Evolutionary conservation across 2,329 filamentous ascomycete genomes (phyloP).

Genomic region (Chalara sp.): DNA sequence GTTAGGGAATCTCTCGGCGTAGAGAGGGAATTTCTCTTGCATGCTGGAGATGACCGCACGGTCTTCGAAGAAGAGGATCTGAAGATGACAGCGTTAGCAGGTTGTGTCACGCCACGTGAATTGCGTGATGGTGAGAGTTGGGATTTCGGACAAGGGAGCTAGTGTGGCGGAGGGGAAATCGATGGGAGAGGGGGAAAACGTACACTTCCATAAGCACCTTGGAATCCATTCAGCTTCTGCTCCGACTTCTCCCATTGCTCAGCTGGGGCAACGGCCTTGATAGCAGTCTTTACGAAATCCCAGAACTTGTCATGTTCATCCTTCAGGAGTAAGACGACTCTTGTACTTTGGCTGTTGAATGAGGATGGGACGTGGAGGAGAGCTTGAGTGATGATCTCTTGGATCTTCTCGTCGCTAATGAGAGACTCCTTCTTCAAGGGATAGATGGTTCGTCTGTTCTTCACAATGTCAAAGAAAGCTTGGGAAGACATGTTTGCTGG

Average conservation of each 20-base stretch:
- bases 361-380: slow-evolving; percentile 67
- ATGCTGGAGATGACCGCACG: slow-evolving; percentile 56
- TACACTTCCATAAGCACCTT: slow-evolving; percentile 69
- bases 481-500: slow-evolving; percentile 14
- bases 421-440: slow-evolving; percentile 56
- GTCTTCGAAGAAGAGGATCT: slow-evolving; percentile 85
- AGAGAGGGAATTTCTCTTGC: slow-evolving; percentile 63
- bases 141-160: not conserved
- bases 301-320: slow-evolving; percentile 84
- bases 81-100: not conserved
- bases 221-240: slow-evolving; percentile 45
- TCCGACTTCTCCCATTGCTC: slow-evolving; percentile 17
- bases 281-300: slow-evolving; percentile 60
- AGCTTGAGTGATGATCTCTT: slow-evolving; percentile 57
- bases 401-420: slow-evolving; percentile 50
- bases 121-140: too few species aligned
- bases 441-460: slow-evolving; percentile 65
- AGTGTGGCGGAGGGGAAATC: not conserved
- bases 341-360: slow-evolving; percentile 86
- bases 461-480: slow-evolving; percentile 52
- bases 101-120: too few species aligned
- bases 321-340: slow-evolving; percentile 71
- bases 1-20: slow-evolving; percentile 70
- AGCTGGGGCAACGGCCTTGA: slow-evolving; percentile 62
- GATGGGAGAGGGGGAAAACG: slow-evolving; percentile 26